Base-by-base conservation (phyloP, 192 early-diverging fungal species). In the Ambispora gerdemannii region DNA sequence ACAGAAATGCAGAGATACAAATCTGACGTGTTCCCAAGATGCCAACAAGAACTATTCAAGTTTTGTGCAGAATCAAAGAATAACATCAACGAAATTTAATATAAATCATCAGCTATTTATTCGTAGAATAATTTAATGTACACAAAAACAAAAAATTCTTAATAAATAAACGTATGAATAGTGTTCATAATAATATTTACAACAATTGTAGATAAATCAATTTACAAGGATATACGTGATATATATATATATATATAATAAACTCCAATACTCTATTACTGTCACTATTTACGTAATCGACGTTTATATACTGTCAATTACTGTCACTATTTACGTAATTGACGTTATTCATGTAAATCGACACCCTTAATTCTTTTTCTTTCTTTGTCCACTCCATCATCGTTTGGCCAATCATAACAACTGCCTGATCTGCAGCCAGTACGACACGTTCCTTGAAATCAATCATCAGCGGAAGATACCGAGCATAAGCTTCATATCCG, bases 1-100 rank as follows among this genome's bases (percentile, higher is more conserved):
- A 28, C 67, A 0, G 90, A 92, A 50, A 69, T 78, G 53, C 74
- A 84, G 11, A 53, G 64, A 43, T 69, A 89, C 31, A 72, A 80
- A n/a, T 70, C 79, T 60, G 68, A 70, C 35, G 22, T 70, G 49
- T 70, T 70, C 34, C 56, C 68, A 32, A 58, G 25, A 50, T 60
- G 68, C 32, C 36, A 70, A 60, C 36, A 70, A 22, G 24, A 59
- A 60, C 31, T 59, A 43, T 22, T 70, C 24, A 60, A 60, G 60
- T 25, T 49, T 50, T n/a, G 55, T 58, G 24, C 6, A 24, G 38
- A 10, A 43, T 43, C 7, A 43, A 43, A 43, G 38, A 43, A 15
- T 43, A 43, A 43, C 7, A 43, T 10, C 6, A 43, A 10, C 6
- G 38, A 15, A 15, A 43, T 10, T 43, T 43, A 43, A 43, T n/a